These are phyloP conservation scores for Tricholoma terreum DNA, from an alignment of 768 basidiomycete genomes.

Conservation along the genomic window DNA sequence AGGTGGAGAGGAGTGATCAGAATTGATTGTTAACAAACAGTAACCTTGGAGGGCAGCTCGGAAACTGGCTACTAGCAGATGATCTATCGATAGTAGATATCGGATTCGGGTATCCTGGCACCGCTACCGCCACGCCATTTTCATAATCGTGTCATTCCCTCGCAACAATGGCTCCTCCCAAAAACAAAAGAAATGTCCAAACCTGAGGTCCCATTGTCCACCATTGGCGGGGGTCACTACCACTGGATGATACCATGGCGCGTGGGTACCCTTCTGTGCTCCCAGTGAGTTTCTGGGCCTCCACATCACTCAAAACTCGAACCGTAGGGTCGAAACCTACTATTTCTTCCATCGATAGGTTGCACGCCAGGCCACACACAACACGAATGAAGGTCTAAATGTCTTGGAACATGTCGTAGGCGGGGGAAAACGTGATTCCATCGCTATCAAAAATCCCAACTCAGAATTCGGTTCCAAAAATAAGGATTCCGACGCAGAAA, in stretches of 20 bases:
- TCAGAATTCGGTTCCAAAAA: slow-evolving; percentile 26
- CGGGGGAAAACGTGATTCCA: slow-evolving; percentile 23
- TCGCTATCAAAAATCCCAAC: slow-evolving; percentile 30
- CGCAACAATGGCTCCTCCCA: slow-evolving; percentile 3
- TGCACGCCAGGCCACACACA: slow-evolving; percentile 17
- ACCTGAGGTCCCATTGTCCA: slow-evolving; percentile 17
- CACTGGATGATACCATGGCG: slow-evolving; percentile 7
- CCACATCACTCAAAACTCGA: background rate
- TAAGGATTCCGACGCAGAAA: slow-evolving; percentile 26
- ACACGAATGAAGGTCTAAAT: slow-evolving; percentile 22
- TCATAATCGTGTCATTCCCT: slow-evolving; percentile 7
- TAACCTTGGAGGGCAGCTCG: too few species aligned
- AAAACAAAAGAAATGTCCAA: slow-evolving; percentile 15
- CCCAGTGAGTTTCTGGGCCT: slow-evolving; percentile 2
- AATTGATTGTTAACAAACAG: too few species aligned
- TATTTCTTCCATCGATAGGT: slow-evolving; percentile 15
- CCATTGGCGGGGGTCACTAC: slow-evolving; percentile 8
- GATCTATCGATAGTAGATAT: too few species aligned
- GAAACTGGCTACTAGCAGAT: too few species aligned
- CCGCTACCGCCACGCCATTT: slow-evolving; percentile 17
- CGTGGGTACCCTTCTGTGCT: background rate
- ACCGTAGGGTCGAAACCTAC: slow-evolving; percentile 17
- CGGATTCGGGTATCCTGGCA: slow-evolving; percentile 6
- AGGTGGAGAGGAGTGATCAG: background rate
- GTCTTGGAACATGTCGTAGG: slow-evolving; percentile 20